phyloP scores from a whole-genome alignment of 108 stramenopile species.

The Skeletonema potamos region DNA sequence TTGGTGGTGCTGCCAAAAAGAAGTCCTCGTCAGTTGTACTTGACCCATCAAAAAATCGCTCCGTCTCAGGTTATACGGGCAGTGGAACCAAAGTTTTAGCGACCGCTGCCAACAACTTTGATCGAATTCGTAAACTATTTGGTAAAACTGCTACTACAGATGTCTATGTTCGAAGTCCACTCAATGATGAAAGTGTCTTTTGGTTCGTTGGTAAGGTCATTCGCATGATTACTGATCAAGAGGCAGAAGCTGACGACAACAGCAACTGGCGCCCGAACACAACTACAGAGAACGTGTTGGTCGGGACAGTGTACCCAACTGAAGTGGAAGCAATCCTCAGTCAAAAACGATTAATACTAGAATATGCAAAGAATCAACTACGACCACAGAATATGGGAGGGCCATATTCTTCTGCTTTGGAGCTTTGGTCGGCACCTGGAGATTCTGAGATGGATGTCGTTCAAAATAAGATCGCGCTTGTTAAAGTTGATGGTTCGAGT shows the following conservation, averaged over 20 bases:
- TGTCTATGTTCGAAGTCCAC: constrained; percentile 71
- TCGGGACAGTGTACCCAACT: constrained; percentile 35
- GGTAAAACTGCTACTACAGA: constrained; percentile 50
- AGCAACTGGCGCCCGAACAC: neutral
- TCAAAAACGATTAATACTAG: constrained; percentile 83
- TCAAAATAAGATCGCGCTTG: constrained; percentile 65
- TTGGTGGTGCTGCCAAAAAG: neutral
- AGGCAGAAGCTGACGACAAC: neutral
- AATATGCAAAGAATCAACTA: constrained; percentile 73
- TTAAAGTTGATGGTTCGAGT: constrained; percentile 52
- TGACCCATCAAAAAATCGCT: constrained; percentile 32
- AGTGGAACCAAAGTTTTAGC: constrained; percentile 69
- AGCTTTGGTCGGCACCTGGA: constrained; percentile 81
- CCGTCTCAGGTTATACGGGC: constrained; percentile 62
- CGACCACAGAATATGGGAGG: constrained; percentile 83
- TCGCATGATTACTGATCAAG: constrained; percentile 15
- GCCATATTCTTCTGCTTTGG: constrained; percentile 53
- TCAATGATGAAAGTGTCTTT: constrained; percentile 56
- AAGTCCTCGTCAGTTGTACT: neutral
- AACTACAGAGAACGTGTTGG: neutral
- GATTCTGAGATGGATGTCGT: constrained; percentile 87
- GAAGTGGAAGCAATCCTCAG: constrained; percentile 53
- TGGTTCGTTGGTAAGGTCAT: constrained; percentile 87
- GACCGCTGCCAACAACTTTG: constrained; percentile 73
- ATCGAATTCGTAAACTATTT: constrained; percentile 61